These are phyloP conservation scores for Funneliformis mosseae DNA, from an alignment of 192 early-diverging fungal genomes.

Conservation along the genomic window DNA sequence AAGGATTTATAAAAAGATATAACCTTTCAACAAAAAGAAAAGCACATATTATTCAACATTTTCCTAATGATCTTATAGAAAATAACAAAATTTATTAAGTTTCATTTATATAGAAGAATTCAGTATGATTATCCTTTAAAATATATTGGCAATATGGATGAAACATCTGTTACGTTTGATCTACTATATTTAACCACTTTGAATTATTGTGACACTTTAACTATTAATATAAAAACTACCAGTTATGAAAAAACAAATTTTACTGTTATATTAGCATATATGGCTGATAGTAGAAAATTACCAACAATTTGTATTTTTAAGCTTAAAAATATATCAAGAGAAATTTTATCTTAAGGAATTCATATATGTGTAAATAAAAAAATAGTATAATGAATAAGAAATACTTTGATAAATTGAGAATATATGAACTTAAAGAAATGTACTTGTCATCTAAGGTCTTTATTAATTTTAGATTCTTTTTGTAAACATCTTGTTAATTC, in stretches of 20 bases:
- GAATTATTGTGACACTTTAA: not conserved
- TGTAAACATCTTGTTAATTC: not conserved
- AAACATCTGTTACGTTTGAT: constrained; percentile 13
- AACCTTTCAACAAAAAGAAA: too few species aligned
- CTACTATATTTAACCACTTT: not conserved
- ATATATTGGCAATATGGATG: constrained; percentile 25
- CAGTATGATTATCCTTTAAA: constrained; percentile 15
- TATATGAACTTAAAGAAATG: not conserved
- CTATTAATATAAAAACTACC: too few species aligned
- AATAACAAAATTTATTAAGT: constrained; percentile 17
- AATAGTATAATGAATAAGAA: constrained; percentile 1
- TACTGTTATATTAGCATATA: too few species aligned
- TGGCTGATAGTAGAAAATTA: not conserved
- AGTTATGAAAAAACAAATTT: too few species aligned
- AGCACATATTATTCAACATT: not conserved
- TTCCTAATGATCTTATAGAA: not conserved
- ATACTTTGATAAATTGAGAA: not conserved
- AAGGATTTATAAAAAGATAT: too few species aligned
- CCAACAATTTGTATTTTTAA: not conserved
- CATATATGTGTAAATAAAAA: not conserved
- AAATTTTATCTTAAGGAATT: not conserved
- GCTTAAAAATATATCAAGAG: not conserved
- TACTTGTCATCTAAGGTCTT: not conserved
- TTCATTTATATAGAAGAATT: constrained; percentile 11
- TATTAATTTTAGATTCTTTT: constrained; percentile 16